These are phyloP conservation scores for Sporothrix sp. DNA, from an alignment of 2,329 filamentous ascomycete species.

Conservation along the genomic window DNA sequence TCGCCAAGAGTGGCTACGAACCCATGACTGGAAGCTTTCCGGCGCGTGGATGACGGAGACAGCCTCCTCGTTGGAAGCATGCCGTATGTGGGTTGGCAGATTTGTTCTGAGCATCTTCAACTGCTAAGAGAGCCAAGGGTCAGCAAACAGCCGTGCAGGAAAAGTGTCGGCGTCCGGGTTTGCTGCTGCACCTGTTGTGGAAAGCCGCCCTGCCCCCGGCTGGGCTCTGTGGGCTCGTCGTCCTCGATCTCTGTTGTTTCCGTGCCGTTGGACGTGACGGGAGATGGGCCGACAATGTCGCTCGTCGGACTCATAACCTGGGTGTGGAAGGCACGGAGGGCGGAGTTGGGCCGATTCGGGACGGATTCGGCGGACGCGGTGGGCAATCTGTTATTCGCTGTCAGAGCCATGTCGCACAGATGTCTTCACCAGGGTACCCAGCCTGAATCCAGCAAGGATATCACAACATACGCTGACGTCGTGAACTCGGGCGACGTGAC, in stretches of 20 bases:
- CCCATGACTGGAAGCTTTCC: constrained; percentile 71
- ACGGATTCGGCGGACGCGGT: constrained; percentile 29
- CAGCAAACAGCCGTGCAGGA: not conserved
- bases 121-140: constrained; percentile 22
- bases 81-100: constrained; percentile 47
- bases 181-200: constrained; percentile 33
- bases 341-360: constrained; percentile 43
- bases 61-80: constrained; percentile 61
- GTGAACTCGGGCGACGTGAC: constrained; percentile 44
- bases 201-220: constrained; percentile 13
- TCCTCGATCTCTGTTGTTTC: constrained; percentile 79
- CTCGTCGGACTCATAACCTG: constrained; percentile 53
- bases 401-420: constrained; percentile 38
- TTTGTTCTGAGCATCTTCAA: constrained; percentile 47
- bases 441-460: no score
- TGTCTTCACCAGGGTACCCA: constrained; percentile 33
- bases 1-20: constrained; percentile 33
- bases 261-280: constrained; percentile 77
- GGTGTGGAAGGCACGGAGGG: constrained; percentile 38
- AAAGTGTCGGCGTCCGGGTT: no score
- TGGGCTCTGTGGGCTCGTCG: constrained; percentile 34
- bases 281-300: constrained; percentile 69
- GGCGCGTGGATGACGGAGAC: constrained; percentile 89
- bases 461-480: constrained; percentile 41
- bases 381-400: constrained; percentile 22